Evolutionary conservation across 192 early-diverging fungal species (phyloP).

Genomic region (Rhizophagus sp.): DNA sequence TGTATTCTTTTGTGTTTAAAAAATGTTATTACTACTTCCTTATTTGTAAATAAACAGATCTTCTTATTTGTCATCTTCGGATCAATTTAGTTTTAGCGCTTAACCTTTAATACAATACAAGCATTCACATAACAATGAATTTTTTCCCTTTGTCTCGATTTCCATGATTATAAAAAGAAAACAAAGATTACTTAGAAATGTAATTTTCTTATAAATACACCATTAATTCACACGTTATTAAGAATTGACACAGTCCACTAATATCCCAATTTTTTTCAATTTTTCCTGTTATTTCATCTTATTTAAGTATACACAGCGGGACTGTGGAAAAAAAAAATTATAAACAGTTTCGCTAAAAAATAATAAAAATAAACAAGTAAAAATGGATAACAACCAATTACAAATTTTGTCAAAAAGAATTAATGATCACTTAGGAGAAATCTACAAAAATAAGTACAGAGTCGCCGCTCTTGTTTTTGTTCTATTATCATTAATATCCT

Average conservation of each 20-base stretch:
- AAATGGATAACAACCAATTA: not conserved
- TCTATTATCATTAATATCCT: not conserved
- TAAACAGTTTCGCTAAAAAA: not conserved
- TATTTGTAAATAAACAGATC: too few species aligned
- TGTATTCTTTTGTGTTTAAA: too few species aligned
- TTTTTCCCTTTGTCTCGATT: too few species aligned
- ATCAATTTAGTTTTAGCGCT: too few species aligned
- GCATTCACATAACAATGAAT: too few species aligned
- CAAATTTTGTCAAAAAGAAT: not conserved
- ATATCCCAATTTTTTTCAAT: not conserved
- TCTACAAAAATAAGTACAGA: not conserved
- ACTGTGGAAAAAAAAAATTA: constrained; percentile 12
- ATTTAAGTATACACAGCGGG: constrained; percentile 10
- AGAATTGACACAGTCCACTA: not conserved
- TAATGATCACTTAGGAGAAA: not conserved
- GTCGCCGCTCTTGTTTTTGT: not conserved
- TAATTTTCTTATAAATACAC: not conserved
- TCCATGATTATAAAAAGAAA: too few species aligned
- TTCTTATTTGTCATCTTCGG: too few species aligned
- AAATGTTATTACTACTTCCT: too few species aligned
- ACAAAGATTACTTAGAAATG: too few species aligned
- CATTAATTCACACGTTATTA: not conserved
- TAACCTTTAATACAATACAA: too few species aligned
- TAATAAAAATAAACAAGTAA: not conserved
- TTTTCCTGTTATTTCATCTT: not conserved